Evolutionary conservation across 345 rosid species (phyloP), one percentile per base, ranked within the genome.

Genomic region (Lepidium didymum): DNA sequence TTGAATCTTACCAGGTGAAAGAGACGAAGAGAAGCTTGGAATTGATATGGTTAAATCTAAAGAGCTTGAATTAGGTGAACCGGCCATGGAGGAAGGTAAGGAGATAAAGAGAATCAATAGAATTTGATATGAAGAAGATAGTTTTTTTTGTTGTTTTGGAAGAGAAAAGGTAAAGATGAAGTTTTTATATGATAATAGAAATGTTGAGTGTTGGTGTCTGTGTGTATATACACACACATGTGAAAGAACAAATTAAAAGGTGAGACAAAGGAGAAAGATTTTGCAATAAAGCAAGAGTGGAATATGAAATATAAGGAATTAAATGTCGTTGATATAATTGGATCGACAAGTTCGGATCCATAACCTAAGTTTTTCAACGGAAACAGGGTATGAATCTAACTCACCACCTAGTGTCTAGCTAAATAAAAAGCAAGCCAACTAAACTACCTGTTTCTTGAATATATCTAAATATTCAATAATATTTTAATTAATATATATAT

Each of bases 1-100:
- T 51, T 58, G 56, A 62, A 73, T 67, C 68, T 67, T 80, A 85
- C 91, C 90, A 43, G 86, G 43, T 66, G 88, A 72, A 63, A 81
- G 77, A 8, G 89, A 79, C 13, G 86, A 72, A 71, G 88, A 78
- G 85, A 86, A 87, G 60, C 89, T 91, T 3, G 95, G 89, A 50
- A 80, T 85, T 16, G 96, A 85, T 31, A 92, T 87, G 43, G 96
- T 85, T 80, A 92, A 80, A 60, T 92, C 96, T 79, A 92, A 79
- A 46, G 72, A 67, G 62, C 63, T 43, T 74, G 68, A 67, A 58
- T 66, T 73, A 50, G 67, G 56, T 74, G 77, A 67, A 49, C 51
- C 10, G 67, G 62, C 73, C 77, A 74, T 74, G 56, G 73, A 53
- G 27, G 49, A 73, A 13, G 72, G 36, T 38, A 44, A 72, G 15